These are phyloP conservation scores for Fomitiporia mediterranea DNA, from an alignment of 1,284 basidiomycete species.

Conservation along the genomic window DNA sequence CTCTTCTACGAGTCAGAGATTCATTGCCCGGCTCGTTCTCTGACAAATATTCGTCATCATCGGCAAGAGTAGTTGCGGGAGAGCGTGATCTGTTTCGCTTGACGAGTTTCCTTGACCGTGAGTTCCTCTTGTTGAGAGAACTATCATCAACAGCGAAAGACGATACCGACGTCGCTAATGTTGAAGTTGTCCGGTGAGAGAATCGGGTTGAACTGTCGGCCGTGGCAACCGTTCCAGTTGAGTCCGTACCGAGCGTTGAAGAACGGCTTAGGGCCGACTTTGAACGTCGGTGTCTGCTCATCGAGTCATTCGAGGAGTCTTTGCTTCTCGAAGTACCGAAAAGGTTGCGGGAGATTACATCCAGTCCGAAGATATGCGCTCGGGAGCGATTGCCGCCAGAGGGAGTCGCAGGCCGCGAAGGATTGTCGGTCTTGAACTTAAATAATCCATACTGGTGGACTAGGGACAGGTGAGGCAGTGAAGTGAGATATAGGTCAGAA, in stretches of 20 bases:
- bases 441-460: constrained; percentile 86
- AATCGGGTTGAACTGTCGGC: constrained; percentile 64
- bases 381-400: constrained; percentile 63
- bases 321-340: constrained; percentile 57
- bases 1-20: constrained; percentile 33
- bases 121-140: constrained; percentile 41
- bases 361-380: constrained; percentile 78
- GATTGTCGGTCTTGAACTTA: constrained; percentile 71
- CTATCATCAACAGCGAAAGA: constrained; percentile 54
- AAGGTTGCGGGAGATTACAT: constrained; percentile 76
- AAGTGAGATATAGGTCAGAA: neutral
- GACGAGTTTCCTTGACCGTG: constrained; percentile 50
- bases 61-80: constrained; percentile 30
- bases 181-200: constrained; percentile 65
- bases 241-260: constrained; percentile 45
- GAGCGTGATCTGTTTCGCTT: constrained; percentile 54
- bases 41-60: constrained; percentile 3
- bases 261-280: constrained; percentile 66
- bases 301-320: constrained; percentile 51
- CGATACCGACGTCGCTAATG: constrained; percentile 51
- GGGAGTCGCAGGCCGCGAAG: constrained; percentile 77
- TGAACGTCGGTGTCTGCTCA: constrained; percentile 55
- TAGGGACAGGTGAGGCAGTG: constrained; percentile 30
- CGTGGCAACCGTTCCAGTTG: constrained; percentile 56
- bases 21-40: constrained; percentile 12